Evolutionary conservation across 2,329 filamentous ascomycete species (phyloP).

Genomic region (Diaporthe citriasiana): DNA sequence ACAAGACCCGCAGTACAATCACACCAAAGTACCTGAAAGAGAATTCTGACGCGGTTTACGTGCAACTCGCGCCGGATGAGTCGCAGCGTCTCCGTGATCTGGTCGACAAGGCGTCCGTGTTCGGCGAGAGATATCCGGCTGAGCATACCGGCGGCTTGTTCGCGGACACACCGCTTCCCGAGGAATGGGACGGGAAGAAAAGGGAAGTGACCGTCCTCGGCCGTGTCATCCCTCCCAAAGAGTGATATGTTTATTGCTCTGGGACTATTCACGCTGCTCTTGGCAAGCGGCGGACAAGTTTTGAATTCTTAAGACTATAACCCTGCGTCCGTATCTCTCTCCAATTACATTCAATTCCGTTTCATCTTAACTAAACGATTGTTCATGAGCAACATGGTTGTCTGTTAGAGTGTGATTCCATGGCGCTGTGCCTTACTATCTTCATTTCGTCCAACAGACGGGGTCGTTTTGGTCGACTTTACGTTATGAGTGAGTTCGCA

Average conservation of each 20-base stretch:
- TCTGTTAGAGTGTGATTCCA: neutral
- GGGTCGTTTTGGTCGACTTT: no score
- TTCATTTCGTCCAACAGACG: neutral
- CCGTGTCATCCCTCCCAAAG: neutral
- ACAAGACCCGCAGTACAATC: conserved; percentile 53
- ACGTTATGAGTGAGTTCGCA: no score
- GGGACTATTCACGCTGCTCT: no score
- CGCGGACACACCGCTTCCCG: conserved; percentile 1
- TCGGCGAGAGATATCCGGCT: conserved; percentile 18
- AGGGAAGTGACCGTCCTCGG: conserved; percentile 1
- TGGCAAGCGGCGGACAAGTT: neutral
- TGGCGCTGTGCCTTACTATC: neutral
- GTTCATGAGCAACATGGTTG: neutral
- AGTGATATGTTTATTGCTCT: neutral
- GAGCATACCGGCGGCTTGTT: conserved; percentile 10
- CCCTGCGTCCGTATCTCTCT: neutral
- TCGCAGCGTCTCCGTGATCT: conserved; percentile 41
- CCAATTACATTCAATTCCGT: neutral
- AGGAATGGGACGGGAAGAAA: conserved; percentile 18
- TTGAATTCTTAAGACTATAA: neutral
- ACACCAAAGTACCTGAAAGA: conserved; percentile 45
- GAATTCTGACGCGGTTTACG: conserved; percentile 48
- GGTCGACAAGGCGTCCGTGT: conserved; percentile 5
- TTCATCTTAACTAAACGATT: neutral
- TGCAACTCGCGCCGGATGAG: conserved; percentile 54